Conservation (phyloP, 495 filamentous ascomycete species). For the Hypoxylon trugodes region DNA sequence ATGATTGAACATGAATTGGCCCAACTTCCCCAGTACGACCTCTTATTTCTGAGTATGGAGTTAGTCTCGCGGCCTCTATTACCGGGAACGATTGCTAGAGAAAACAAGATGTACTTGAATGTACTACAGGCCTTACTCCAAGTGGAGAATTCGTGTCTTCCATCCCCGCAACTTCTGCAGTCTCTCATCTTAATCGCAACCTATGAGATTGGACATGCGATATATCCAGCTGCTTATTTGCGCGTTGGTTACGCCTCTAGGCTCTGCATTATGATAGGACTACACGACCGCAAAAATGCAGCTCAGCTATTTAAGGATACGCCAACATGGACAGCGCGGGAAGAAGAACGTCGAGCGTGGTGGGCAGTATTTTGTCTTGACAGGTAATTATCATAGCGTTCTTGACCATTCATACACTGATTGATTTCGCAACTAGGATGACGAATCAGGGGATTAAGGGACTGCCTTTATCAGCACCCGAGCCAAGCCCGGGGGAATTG, state of each 20-base stretch:
- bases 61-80: conserved; percentile 44
- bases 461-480: conserved; percentile 25
- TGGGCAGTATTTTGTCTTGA: conserved; percentile 40
- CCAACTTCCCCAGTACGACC: conserved; percentile 48
- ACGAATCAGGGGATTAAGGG: conserved; percentile 25
- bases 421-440: conserved; percentile 1
- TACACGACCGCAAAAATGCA: conserved; percentile 48
- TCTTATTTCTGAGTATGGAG: conserved; percentile 58
- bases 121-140: conserved; percentile 39
- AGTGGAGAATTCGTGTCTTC: conserved; percentile 40
- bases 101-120: conserved; percentile 45
- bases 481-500: conserved; percentile 35
- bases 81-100: conserved; percentile 47
- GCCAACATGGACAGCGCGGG: conserved; percentile 28
- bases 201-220: conserved; percentile 56
- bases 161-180: conserved; percentile 52
- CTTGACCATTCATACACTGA: neutral
- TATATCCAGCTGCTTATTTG: conserved; percentile 57
- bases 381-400: conserved; percentile 23
- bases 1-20: conserved; percentile 42
- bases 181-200: conserved; percentile 49
- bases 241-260: conserved; percentile 51
- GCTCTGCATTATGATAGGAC: conserved; percentile 55
- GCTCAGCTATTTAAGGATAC: conserved; percentile 41
- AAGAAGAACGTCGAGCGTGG: conserved; percentile 36